Evolutionary conservation across 2,329 filamentous ascomycete species (phyloP), one percentile per base, ranked within the genome.

Genomic region (Monilinia aucupariae): DNA sequence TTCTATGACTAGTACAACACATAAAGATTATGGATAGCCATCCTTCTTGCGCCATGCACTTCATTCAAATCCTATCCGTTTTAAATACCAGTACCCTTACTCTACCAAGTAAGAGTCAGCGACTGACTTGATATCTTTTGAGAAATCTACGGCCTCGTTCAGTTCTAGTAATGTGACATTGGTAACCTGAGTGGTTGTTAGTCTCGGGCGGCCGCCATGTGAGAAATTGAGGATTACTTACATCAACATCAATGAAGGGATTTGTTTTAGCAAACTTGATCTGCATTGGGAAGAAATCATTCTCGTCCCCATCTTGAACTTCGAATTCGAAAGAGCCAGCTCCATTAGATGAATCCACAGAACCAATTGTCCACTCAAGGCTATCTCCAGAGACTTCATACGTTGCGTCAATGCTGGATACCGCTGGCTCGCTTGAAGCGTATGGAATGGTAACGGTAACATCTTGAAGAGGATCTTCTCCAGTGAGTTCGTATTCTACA

Each of bases 251-350:
- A 58, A 97, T 84, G 75, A 91, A 96, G 34, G 94, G 93, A 64
- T 83, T 85, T 49, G 85, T 83, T 82, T 96, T 97, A 67, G 85
- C 87, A 78, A 99, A 99, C 61, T 87, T 84, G 65, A 97, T 87
- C 61, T 85, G 88, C 92, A 99, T 97, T 1, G 94, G 94, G 86
- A 99, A 99, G 80, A 97, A 97, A 71, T 97, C 92, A 63, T 91
- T 88, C 74, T 97, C 94, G 69, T 92, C 90, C 62, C 86, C 85
- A 13, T 90, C 90, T 75, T 90, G 86, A 1, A 92, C 91, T 77
- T 97, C 94, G 69, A 99, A 97, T 75, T 99, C 94, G 72, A 99
- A 97, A 53, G 90, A 88, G 22, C 94, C 94, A 48, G 81, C 92
- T 22, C 87, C 78, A 74, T 94, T 96, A 64, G 88, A 87, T 58